Conservation (phyloP, 2,329 filamentous ascomycete genomes). For the Coniochaeta sp. region DNA sequence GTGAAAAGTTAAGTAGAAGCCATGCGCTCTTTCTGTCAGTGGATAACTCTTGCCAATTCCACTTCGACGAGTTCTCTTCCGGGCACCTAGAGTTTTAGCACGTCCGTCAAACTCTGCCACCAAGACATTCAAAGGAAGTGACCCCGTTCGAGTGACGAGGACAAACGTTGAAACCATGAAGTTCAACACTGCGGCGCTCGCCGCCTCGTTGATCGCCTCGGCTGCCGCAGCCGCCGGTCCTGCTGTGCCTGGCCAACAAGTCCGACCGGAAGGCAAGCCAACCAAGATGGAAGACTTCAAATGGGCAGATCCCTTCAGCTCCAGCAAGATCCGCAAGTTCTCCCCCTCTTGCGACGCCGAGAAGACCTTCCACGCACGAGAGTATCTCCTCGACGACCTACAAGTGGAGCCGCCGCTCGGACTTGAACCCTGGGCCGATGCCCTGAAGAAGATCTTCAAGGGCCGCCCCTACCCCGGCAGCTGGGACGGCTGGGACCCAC, state of each 20-base stretch:
- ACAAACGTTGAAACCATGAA: constrained; percentile 10
- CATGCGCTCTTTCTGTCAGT: not conserved
- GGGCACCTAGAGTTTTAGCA: too few species aligned
- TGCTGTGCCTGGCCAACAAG: constrained; percentile 10
- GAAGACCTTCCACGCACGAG: constrained; percentile 26
- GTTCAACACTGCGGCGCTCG: constrained; percentile 9
- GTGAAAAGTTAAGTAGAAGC: constrained; percentile 1
- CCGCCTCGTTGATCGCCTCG: constrained; percentile 17
- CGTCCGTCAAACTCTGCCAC: too few species aligned
- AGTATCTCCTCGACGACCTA: constrained; percentile 37
- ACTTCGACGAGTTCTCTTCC: not conserved
- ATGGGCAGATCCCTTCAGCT: constrained; percentile 32
- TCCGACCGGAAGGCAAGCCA: constrained; percentile 20
- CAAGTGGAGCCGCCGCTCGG: constrained; percentile 27
- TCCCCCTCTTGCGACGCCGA: constrained; percentile 24
- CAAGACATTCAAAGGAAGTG: not conserved
- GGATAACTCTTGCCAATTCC: not conserved
- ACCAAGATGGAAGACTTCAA: constrained; percentile 29
- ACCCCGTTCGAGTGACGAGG: not conserved
- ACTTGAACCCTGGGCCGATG: constrained; percentile 28
- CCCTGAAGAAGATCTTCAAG: constrained; percentile 31
- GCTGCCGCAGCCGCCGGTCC: constrained; percentile 13
- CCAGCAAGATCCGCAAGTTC: constrained; percentile 19
- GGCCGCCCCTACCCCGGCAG: constrained; percentile 39
- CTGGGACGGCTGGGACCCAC: constrained; percentile 44